Evolutionary conservation across 1,284 basidiomycete species (phyloP).

Genomic region (Melampsora abietis-canadensis): DNA sequence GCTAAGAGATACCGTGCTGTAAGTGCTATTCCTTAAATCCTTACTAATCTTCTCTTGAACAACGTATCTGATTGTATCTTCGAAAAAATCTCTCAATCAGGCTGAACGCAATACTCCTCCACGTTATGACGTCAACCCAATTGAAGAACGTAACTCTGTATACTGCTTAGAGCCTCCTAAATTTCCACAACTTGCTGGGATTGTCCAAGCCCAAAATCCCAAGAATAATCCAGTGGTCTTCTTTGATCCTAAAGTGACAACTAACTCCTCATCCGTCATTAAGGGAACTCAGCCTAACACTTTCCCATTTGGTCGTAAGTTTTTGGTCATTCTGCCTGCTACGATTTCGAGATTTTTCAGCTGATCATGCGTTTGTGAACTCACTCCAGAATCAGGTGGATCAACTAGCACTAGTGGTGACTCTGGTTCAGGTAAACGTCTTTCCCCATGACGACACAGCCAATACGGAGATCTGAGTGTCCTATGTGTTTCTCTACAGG

Average conservation of each 20-base stretch:
- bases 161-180: slow-evolving; percentile 26
- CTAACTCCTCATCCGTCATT: slow-evolving; percentile 23
- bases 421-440: too few species aligned
- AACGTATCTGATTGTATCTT: background rate
- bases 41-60: background rate
- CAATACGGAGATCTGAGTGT: too few species aligned
- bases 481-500: too few species aligned
- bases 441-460: too few species aligned
- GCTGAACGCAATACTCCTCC: slow-evolving; percentile 17
- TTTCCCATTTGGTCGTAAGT: slow-evolving; percentile 21
- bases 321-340: background rate
- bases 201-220: slow-evolving; percentile 31
- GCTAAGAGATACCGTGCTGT: slow-evolving; percentile 22
- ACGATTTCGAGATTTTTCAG: background rate
- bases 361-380: background rate
- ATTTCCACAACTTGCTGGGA: slow-evolving; percentile 15
- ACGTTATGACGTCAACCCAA: background rate
- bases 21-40: background rate
- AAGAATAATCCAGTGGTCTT: slow-evolving; percentile 12
- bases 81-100: background rate
- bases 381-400: background rate
- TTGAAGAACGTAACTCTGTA: slow-evolving; percentile 17
- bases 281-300: slow-evolving; percentile 27
- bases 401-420: too few species aligned
- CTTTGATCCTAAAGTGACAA: slow-evolving; percentile 19